phyloP scores from a whole-genome alignment of 768 basidiomycete genomes.

The Galerina marginata region DNA sequence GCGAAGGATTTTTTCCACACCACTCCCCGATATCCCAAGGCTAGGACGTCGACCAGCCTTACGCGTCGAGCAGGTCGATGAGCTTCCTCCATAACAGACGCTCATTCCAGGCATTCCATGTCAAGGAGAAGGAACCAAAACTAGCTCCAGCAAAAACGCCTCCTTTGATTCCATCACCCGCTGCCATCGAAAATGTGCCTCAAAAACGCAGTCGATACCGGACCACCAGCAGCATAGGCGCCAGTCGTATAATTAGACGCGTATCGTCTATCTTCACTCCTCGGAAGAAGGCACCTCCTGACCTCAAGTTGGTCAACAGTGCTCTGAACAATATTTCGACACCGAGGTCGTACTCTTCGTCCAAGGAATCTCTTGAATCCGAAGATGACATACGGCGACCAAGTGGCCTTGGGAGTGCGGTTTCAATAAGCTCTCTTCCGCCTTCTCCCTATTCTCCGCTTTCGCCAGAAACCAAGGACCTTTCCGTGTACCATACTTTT shows the following conservation, averaged over 20 bases:
- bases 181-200: slow-evolving; percentile 32
- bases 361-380: slow-evolving; percentile 23
- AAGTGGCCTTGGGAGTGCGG: slow-evolving; percentile 49
- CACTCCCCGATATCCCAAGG: background rate
- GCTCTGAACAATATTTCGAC: slow-evolving; percentile 16
- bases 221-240: slow-evolving; percentile 16
- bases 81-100: slow-evolving; percentile 24
- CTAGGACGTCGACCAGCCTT: background rate
- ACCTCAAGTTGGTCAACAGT: slow-evolving; percentile 22
- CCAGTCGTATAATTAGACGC: slow-evolving; percentile 32
- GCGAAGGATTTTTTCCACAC: background rate
- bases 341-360: slow-evolving; percentile 18
- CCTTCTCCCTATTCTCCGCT: slow-evolving; percentile 44
- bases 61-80: slow-evolving; percentile 16
- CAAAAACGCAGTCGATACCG: slow-evolving; percentile 13
- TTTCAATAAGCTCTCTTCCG: slow-evolving; percentile 39
- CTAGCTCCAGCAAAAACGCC: slow-evolving; percentile 4
- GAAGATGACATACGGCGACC: slow-evolving; percentile 51
- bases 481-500: slow-evolving; percentile 8
- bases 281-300: slow-evolving; percentile 22
- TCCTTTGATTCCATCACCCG: slow-evolving; percentile 15
- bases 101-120: slow-evolving; percentile 15
- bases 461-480: slow-evolving; percentile 14
- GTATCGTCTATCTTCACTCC: slow-evolving; percentile 36
- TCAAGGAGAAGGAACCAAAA: slow-evolving; percentile 13